Evolutionary conservation across 306 rosid species (phyloP), one percentile per base, ranked within the genome.

Genomic region (Quercus engelmannii): DNA sequence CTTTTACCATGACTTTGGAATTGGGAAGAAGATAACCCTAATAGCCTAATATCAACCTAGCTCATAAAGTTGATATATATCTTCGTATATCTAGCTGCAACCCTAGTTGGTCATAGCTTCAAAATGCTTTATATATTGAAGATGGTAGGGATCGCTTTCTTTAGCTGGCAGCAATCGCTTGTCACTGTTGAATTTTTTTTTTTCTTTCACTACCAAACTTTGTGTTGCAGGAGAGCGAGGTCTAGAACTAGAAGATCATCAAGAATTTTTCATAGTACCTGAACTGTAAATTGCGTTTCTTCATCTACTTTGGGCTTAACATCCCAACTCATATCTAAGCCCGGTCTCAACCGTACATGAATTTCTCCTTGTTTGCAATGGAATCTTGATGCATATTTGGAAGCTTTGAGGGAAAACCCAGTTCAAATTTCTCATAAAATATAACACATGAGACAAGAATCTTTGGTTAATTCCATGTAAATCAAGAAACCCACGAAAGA

Each of bases 381-480:
- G 72, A 8, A 67, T 67, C 72, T 33, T 8, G 38, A 67, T 31
- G 26, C 72, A n/a, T 68, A 20, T 68, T 41, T 49, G 33, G 79
- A 72, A 38, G 30, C 4, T 59, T 69, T 52, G 49, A 80, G 76
- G 25, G 83, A 70, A 85, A 85, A 84, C 83, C 89, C 88, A 81
- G 82, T 51, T 69, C 25, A 57, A 80, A 79, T 80, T 86, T 69
- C 71, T 71, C 90, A 86, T 85, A 79, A 88, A 92, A 88, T 89
- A 80, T 75, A 70, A 78, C 41, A 79, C 49, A 76, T 3, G 57
- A 28, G 30, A 43, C 20, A 65, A 31, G 15, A 73, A 78, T 51
- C 71, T n/a, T 69, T 57, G 4, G 51, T 78, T 54, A 52, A 75
- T 69, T 73, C 41, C 76, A 76, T 74, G 80, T 33, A 41, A 73